These are phyloP conservation scores for Incumbomyces lentus DNA, from an alignment of 2,329 filamentous ascomycete genomes.

Conservation along the genomic window DNA sequence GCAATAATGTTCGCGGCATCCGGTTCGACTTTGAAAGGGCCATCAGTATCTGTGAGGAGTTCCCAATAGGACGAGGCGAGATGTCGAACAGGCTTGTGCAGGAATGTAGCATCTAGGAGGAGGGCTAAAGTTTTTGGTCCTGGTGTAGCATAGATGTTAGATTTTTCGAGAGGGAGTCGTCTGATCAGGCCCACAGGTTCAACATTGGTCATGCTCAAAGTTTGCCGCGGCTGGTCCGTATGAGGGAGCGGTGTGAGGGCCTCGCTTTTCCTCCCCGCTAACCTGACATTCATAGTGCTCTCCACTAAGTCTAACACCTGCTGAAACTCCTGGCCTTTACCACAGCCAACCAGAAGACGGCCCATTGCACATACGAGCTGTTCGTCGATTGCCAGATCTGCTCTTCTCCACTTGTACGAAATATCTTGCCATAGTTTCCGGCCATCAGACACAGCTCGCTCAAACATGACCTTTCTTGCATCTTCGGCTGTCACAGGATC, in stretches of 20 bases:
- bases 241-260: neutral
- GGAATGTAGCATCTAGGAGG: slow-evolving; percentile 53
- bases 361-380: slow-evolving; percentile 72
- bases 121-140: slow-evolving; percentile 55
- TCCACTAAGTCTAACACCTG: slow-evolving; percentile 67
- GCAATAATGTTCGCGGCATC: slow-evolving; percentile 61
- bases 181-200: neutral
- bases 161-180: slow-evolving; percentile 3
- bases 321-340: slow-evolving; percentile 51
- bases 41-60: slow-evolving; percentile 45
- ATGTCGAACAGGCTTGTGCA: slow-evolving; percentile 46
- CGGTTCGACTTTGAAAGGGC: slow-evolving; percentile 51
- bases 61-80: slow-evolving; percentile 71
- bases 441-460: slow-evolving; percentile 50
- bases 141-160: slow-evolving; percentile 33
- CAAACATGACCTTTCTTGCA: slow-evolving; percentile 23
- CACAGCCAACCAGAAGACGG: slow-evolving; percentile 58
- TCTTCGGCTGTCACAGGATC: slow-evolving; percentile 10
- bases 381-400: slow-evolving; percentile 64
- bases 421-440: slow-evolving; percentile 74
- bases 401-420: slow-evolving; percentile 62
- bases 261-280: slow-evolving; percentile 12
- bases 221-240: neutral
- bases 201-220: neutral
- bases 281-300: slow-evolving; percentile 62